A percentile compares a stretch with the other conserved stretches of the same genome.
phyloP scores from a whole-genome alignment of 1,139 yeast species.

The Scheffersomyces segobiensis region DNA sequence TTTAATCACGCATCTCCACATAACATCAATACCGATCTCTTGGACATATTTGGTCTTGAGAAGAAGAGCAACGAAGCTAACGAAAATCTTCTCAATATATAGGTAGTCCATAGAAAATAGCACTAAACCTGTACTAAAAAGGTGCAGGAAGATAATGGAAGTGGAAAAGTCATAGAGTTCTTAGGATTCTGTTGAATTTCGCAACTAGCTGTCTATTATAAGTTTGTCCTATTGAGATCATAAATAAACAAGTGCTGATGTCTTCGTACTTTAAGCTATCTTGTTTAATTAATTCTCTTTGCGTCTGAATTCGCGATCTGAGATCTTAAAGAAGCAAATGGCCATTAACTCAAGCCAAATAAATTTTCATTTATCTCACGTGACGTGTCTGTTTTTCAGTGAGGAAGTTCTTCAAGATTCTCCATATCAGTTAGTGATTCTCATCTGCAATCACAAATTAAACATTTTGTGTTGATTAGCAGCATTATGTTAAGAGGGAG shows the following conservation, averaged over 20 bases:
- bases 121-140: not conserved
- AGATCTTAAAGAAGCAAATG: not conserved
- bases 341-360: too few species aligned
- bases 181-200: not conserved
- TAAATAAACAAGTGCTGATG: too few species aligned
- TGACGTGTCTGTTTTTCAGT: not conserved
- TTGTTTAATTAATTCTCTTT: too few species aligned
- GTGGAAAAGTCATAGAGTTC: too few species aligned
- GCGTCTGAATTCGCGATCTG: not conserved
- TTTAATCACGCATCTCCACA: not conserved
- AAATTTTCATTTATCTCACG: not conserved
- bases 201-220: not conserved
- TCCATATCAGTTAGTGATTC: not conserved
- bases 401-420: not conserved
- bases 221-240: not conserved
- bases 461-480: not conserved
- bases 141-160: not conserved
- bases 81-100: conserved; percentile 9
- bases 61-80: not conserved
- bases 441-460: not conserved
- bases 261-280: not conserved
- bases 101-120: not conserved
- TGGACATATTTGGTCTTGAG: conserved; percentile 11
- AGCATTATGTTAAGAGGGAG: not conserved
- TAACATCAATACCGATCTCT: conserved; percentile 2